Evolutionary conservation across 345 rosid genomes (phyloP).

Genomic region (Euphorbia peplus): DNA sequence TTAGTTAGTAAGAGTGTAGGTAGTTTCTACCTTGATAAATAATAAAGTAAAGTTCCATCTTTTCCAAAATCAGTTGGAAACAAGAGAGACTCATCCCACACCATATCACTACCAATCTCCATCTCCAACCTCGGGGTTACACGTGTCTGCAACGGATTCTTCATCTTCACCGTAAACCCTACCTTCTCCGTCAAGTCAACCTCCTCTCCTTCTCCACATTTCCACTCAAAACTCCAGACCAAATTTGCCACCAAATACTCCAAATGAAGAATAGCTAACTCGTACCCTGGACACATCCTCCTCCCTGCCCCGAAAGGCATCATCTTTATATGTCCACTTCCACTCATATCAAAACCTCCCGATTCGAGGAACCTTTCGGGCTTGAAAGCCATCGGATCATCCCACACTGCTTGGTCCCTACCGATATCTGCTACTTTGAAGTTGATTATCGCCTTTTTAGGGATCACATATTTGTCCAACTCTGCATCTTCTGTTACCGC

Average conservation of each 20-base stretch:
- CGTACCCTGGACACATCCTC: slow-evolving; percentile 18
- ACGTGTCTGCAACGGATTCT: slow-evolving; percentile 6
- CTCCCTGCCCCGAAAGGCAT: slow-evolving; percentile 23
- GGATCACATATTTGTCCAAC: not conserved
- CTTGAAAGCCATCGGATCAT: slow-evolving; percentile 24
- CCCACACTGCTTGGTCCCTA: slow-evolving; percentile 16
- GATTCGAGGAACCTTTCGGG: slow-evolving; percentile 19
- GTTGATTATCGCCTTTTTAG: not conserved
- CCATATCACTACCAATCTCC: not conserved
- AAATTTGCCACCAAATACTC: slow-evolving; percentile 20
- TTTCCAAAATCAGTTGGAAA: not conserved
- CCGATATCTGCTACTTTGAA: slow-evolving; percentile 18
- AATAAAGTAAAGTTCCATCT: not conserved
- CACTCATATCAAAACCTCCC: slow-evolving; percentile 8
- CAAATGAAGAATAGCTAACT: slow-evolving; percentile 16
- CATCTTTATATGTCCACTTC: slow-evolving; percentile 18
- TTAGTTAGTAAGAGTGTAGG: too few species aligned
- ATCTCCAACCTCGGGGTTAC: not conserved
- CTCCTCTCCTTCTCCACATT: slow-evolving; percentile 8
- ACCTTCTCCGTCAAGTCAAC: slow-evolving; percentile 10
- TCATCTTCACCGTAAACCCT: slow-evolving; percentile 9
- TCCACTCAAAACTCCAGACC: slow-evolving; percentile 18
- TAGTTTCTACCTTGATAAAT: not conserved
- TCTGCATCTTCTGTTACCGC: slow-evolving; percentile 13
- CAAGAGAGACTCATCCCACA: not conserved